Percentiles rank a stretch among this genome's conserved stretches.
Conservation (phyloP, 2,329 filamentous ascomycete genomes). For the Cladosporium sphaerospermum region DNA sequence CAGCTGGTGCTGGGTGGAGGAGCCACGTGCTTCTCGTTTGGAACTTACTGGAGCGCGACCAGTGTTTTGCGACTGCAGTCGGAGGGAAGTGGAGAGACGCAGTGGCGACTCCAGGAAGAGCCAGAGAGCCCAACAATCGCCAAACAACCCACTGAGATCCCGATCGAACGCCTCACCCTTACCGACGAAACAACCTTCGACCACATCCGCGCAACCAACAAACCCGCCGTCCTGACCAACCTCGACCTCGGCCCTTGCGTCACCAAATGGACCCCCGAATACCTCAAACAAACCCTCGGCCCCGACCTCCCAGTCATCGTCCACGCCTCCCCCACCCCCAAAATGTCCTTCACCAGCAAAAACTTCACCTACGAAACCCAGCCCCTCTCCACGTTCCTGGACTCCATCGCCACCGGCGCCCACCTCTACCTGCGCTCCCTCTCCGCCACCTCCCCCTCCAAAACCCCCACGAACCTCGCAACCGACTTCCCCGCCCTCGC, state of each 20-base stretch:
- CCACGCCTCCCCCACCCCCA: constrained; percentile 59
- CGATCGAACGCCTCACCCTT: constrained; percentile 49
- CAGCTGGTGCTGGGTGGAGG: constrained; percentile 68
- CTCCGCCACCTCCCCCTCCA: constrained; percentile 61
- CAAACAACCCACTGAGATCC: constrained; percentile 15
- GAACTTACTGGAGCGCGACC: constrained; percentile 70
- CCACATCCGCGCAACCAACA: constrained; percentile 50
- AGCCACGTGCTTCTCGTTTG: constrained; percentile 86
- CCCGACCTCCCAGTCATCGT: constrained; percentile 61
- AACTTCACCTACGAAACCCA: constrained; percentile 74
- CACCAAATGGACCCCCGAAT: constrained; percentile 60
- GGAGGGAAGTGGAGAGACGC: not conserved
- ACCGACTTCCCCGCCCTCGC: constrained; percentile 66
- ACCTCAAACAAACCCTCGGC: constrained; percentile 60
- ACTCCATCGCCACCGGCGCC: constrained; percentile 52
- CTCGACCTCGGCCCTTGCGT: constrained; percentile 63
- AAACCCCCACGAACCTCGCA: constrained; percentile 61
- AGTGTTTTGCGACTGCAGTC: not conserved
- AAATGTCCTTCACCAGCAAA: constrained; percentile 76
- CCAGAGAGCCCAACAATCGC: not conserved
- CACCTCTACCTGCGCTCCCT: constrained; percentile 73
- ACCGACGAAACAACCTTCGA: constrained; percentile 53
- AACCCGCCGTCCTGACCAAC: constrained; percentile 60
- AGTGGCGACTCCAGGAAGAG: not conserved
- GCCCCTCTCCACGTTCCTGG: constrained; percentile 60